phyloP scores from a whole-genome alignment of 2,329 filamentous ascomycete genomes.

The Chrysoporthe cubensis region DNA sequence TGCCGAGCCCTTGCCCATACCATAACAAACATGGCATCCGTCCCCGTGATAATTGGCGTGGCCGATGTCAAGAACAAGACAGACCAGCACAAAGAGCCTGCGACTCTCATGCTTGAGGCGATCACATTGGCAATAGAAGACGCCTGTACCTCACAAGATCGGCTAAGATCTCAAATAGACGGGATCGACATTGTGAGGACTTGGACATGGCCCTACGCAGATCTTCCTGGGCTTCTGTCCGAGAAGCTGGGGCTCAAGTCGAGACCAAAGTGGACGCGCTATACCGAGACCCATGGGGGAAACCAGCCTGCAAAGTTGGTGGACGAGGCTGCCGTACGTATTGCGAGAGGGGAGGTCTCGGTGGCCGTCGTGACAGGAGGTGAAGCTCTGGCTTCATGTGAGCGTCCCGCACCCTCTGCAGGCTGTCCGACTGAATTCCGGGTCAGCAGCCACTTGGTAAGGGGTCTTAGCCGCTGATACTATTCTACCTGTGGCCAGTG shows the following conservation, averaged over 20 bases:
- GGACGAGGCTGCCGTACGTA: slow-evolving; percentile 64
- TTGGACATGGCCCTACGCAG: slow-evolving; percentile 69
- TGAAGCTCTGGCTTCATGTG: slow-evolving; percentile 65
- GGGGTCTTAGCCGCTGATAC: slow-evolving; percentile 9
- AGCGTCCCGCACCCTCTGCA: slow-evolving; percentile 22
- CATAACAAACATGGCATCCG: slow-evolving; percentile 6
- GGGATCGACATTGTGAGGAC: slow-evolving; percentile 63
- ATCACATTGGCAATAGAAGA: slow-evolving; percentile 57
- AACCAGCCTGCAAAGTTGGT: slow-evolving; percentile 65
- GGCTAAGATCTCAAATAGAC: slow-evolving; percentile 54
- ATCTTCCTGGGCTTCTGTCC: slow-evolving; percentile 59
- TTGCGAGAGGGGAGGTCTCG: slow-evolving; percentile 56
- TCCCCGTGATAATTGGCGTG: slow-evolving; percentile 64
- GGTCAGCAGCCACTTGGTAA: not conserved
- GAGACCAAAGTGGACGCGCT: slow-evolving; percentile 48
- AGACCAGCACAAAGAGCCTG: slow-evolving; percentile 61
- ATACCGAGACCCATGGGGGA: slow-evolving; percentile 62
- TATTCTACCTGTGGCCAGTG: slow-evolving; percentile 26
- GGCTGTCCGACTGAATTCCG: not conserved
- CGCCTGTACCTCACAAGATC: slow-evolving; percentile 39
- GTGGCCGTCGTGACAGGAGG: slow-evolving; percentile 66
- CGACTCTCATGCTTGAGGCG: slow-evolving; percentile 61
- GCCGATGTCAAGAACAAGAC: slow-evolving; percentile 65
- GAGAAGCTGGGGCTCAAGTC: slow-evolving; percentile 49
- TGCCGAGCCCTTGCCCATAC: not conserved